Percentiles rank a stretch among this genome's conserved stretches.
Evolutionary conservation across 129 eudicot genomes (phyloP).

Genomic region (Solidago caesia): DNA sequence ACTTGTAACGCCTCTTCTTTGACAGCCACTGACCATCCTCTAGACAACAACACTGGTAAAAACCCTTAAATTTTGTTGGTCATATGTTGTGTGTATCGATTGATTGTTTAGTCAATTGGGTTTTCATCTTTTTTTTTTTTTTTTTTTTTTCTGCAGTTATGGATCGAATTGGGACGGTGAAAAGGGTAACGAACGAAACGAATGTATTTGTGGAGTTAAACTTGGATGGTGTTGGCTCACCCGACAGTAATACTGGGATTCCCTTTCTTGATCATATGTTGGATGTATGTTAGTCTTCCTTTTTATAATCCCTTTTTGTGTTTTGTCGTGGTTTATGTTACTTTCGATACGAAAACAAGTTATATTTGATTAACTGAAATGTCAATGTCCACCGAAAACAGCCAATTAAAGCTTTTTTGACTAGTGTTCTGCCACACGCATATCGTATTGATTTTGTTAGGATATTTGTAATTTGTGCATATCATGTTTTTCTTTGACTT

Average conservation of each 20-base stretch:
- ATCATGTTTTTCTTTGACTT: too few relatives aligned
- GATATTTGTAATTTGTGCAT: too few relatives aligned
- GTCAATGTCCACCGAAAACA: too few relatives aligned
- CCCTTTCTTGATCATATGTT: conserved; percentile 99
- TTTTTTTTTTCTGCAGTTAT: conserved; percentile 21
- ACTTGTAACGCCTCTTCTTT: too few relatives aligned
- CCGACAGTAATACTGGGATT: conserved; percentile 77
- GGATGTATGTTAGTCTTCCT: conserved; percentile 75
- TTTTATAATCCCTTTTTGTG: neutral
- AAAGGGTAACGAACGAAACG: conserved; percentile 91
- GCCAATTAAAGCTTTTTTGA: too few relatives aligned
- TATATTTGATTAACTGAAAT: too few relatives aligned
- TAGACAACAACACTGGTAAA: too few relatives aligned
- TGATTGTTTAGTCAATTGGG: neutral
- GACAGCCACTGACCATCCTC: too few relatives aligned
- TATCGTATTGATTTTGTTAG: too few relatives aligned
- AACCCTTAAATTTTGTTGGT: too few relatives aligned
- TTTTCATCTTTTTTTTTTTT: neutral
- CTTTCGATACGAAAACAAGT: neutral
- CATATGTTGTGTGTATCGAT: too few relatives aligned
- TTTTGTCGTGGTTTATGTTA: neutral
- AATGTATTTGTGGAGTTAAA: conserved; percentile 79
- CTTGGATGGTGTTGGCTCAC: conserved; percentile 83
- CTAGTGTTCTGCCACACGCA: too few relatives aligned
- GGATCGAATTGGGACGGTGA: conserved; percentile 79